Conservation (phyloP, 495 filamentous ascomycete genomes). For the Xanthoparmelia taractica region DNA sequence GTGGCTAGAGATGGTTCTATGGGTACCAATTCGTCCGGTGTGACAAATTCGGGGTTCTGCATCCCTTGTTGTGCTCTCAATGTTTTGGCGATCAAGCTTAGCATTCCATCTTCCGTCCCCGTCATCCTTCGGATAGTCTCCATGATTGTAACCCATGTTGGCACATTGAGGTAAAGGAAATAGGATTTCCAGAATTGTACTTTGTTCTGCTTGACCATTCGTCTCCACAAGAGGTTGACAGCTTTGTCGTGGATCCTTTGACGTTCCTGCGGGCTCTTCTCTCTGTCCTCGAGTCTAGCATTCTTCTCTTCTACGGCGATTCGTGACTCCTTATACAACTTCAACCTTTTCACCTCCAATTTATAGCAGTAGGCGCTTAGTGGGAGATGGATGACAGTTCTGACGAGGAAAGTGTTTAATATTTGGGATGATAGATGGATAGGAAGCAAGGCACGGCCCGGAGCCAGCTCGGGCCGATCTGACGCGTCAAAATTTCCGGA, state of each 20-base stretch:
- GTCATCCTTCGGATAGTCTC: conserved; percentile 60
- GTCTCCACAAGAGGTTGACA: background rate
- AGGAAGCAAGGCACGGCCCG: too few relatives aligned
- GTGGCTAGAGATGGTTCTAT: too few relatives aligned
- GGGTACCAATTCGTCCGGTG: conserved; percentile 49
- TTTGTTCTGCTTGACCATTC: background rate
- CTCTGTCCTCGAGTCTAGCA: background rate
- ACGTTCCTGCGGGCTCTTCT: background rate
- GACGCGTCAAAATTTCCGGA: too few relatives aligned
- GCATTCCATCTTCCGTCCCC: conserved; percentile 47
- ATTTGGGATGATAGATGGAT: too few relatives aligned
- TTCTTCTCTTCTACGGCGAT: background rate
- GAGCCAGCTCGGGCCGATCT: too few relatives aligned
- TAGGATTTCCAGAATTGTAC: conserved; percentile 39
- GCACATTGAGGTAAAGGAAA: conserved; percentile 45
- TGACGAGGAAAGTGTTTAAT: background rate
- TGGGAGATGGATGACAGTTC: background rate
- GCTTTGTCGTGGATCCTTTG: background rate
- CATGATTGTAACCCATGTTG: conserved; percentile 60
- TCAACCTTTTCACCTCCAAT: too few relatives aligned
- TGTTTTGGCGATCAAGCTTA: conserved; percentile 34
- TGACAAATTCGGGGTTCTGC: background rate
- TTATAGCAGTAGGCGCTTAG: too few relatives aligned
- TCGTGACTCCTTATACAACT: background rate
- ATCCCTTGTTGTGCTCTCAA: background rate